Conservation (phyloP, 1,284 basidiomycete genomes). For the Pholiota adiposa region DNA sequence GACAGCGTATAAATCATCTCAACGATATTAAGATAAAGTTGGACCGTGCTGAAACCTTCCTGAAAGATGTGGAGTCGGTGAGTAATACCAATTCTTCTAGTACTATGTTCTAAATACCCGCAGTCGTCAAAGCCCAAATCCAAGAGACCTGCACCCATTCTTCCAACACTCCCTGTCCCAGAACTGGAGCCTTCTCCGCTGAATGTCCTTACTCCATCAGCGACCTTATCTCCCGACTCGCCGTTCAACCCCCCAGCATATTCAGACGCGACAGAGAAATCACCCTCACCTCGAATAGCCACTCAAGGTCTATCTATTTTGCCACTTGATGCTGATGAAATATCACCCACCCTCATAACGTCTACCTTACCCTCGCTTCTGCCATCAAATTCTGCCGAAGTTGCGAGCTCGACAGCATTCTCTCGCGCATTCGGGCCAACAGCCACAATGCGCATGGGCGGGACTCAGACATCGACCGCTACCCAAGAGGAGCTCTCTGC, state of each 20-base stretch:
- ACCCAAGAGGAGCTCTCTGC: slow-evolving; percentile 74
- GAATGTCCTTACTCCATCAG: neutral
- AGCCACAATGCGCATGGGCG: slow-evolving; percentile 40
- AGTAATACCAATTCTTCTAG: slow-evolving; percentile 5
- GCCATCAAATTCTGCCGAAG: slow-evolving; percentile 25
- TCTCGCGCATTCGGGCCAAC: slow-evolving; percentile 31
- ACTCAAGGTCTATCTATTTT: slow-evolving; percentile 38
- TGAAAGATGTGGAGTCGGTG: slow-evolving; percentile 56
- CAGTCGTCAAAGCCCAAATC: slow-evolving; percentile 38
- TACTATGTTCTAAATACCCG: slow-evolving; percentile 24
- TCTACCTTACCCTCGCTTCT: slow-evolving; percentile 27
- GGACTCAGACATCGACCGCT: slow-evolving; percentile 26
- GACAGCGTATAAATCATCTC: slow-evolving; percentile 44
- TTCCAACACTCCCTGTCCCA: slow-evolving; percentile 35
- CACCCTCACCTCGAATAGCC: slow-evolving; percentile 15
- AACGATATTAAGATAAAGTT: slow-evolving; percentile 52
- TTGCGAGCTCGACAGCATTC: slow-evolving; percentile 29
- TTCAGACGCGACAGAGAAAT: slow-evolving; percentile 1
- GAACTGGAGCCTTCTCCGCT: slow-evolving; percentile 6
- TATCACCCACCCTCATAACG: slow-evolving; percentile 27
- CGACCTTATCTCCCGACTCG: slow-evolving; percentile 8
- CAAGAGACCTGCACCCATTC: slow-evolving; percentile 29
- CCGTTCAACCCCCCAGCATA: slow-evolving; percentile 6
- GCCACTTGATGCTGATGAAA: slow-evolving; percentile 33
- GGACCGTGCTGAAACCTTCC: slow-evolving; percentile 54